phyloP scores from a whole-genome alignment of 108 stramenopile genomes.

The Fistulifera solaris region DNA sequence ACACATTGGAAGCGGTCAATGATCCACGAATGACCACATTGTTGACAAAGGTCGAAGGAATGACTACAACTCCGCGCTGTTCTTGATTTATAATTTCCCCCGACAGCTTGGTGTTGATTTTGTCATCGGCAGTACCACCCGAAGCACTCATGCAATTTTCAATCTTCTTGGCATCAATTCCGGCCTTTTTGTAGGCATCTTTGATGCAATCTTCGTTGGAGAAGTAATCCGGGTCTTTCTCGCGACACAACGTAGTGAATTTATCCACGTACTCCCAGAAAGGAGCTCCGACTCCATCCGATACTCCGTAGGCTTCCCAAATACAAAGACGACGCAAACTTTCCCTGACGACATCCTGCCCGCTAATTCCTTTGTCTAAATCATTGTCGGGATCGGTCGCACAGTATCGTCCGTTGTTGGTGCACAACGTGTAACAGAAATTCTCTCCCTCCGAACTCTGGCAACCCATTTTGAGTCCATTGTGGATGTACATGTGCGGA shows the following conservation, averaged over 20 bases:
- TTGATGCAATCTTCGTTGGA: conserved; percentile 68
- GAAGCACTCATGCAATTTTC: conserved; percentile 80
- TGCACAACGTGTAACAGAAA: conserved; percentile 84
- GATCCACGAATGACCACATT: conserved; percentile 73
- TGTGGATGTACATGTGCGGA: conserved; percentile 78
- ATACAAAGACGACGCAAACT: conserved; percentile 78
- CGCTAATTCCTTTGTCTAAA: conserved; percentile 67
- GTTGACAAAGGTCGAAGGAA: conserved; percentile 83
- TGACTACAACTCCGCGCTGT: conserved; percentile 58
- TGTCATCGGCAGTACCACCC: conserved; percentile 60
- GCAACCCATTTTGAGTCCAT: conserved; percentile 38
- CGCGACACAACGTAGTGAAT: conserved; percentile 56
- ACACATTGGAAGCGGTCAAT: conserved; percentile 52
- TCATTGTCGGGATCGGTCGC: conserved; percentile 4
- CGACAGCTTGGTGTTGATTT: conserved; percentile 61
- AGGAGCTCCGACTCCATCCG: conserved; percentile 53
- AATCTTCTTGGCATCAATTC: conserved; percentile 42
- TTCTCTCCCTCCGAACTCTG: conserved; percentile 69
- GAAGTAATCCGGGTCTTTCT: conserved; percentile 36
- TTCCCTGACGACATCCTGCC: conserved; percentile 83
- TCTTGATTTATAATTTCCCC: conserved; percentile 48
- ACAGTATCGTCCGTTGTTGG: conserved; percentile 82
- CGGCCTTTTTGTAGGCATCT: conserved; percentile 61
- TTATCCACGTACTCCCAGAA: conserved; percentile 90
- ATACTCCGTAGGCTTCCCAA: conserved; percentile 52